phyloP scores from a whole-genome alignment of 257 asterid species.

The Petrea volubilis region DNA sequence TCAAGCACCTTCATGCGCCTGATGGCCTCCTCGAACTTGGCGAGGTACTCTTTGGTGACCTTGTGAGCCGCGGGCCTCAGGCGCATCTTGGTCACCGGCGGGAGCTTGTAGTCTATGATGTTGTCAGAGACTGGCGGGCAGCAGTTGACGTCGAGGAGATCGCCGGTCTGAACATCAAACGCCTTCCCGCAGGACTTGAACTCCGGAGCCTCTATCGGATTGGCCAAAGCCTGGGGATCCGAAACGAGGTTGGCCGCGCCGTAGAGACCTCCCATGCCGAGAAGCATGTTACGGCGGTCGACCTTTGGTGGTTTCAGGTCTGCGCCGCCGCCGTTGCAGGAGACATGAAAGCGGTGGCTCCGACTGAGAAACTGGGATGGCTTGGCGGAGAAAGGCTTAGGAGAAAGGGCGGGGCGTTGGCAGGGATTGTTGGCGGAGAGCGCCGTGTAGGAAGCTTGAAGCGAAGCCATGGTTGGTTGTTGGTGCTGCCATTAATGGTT shows the following conservation, averaged over 20 bases:
- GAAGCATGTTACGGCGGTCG: slow-evolving; percentile 45
- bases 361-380: slow-evolving; percentile 27
- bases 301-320: slow-evolving; percentile 10
- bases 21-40: slow-evolving; percentile 41
- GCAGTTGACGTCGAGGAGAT: slow-evolving; percentile 34
- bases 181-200: slow-evolving; percentile 31
- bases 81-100: slow-evolving; percentile 6
- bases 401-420: neutral
- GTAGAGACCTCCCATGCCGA: slow-evolving; percentile 37
- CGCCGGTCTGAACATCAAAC: neutral
- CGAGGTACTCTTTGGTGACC: slow-evolving; percentile 22
- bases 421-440: slow-evolving; percentile 12
- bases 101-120: slow-evolving; percentile 35
- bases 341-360: slow-evolving; percentile 29
- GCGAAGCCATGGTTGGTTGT: slow-evolving; percentile 32
- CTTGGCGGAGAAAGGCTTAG: slow-evolving; percentile 31
- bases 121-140: slow-evolving; percentile 40
- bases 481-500: neutral
- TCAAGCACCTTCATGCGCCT: slow-evolving; percentile 19
- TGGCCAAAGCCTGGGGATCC: slow-evolving; percentile 17
- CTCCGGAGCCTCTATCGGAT: slow-evolving; percentile 36
- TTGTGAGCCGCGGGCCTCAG: slow-evolving; percentile 44
- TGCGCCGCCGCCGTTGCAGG: slow-evolving; percentile 29
- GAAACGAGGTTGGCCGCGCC: slow-evolving; percentile 35
- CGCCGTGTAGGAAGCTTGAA: slow-evolving; percentile 21